phyloP scores from a whole-genome alignment of 192 early-diverging fungal genomes.

The Linnemannia elongata region DNA sequence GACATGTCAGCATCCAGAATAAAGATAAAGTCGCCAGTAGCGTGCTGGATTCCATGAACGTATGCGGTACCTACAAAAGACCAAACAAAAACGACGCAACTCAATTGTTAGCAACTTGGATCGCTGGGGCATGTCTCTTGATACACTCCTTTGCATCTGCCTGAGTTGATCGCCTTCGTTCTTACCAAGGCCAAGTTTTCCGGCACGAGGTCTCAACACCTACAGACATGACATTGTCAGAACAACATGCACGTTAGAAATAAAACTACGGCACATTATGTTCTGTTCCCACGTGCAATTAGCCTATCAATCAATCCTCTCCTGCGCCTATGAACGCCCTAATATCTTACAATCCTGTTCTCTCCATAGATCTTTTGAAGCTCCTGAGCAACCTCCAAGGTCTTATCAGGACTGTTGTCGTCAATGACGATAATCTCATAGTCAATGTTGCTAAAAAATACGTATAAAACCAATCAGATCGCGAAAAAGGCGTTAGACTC shows the following conservation, averaged over 20 bases:
- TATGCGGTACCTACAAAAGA: slow-evolving; percentile 84
- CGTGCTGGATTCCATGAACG: slow-evolving; percentile 92
- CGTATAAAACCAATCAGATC: background rate
- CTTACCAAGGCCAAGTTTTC: slow-evolving; percentile 91
- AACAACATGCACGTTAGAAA: background rate
- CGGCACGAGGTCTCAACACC: slow-evolving; percentile 92
- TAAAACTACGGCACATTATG: background rate
- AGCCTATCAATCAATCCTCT: too few species aligned
- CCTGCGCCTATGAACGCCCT: too few species aligned
- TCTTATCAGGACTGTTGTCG: slow-evolving; percentile 96
- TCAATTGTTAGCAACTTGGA: background rate
- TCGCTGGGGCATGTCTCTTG: background rate
- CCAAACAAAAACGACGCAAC: background rate
- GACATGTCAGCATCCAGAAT: slow-evolving; percentile 99
- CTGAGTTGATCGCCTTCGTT: background rate
- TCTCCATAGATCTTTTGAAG: slow-evolving; percentile 89
- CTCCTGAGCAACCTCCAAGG: slow-evolving; percentile 93
- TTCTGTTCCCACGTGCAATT: too few species aligned
- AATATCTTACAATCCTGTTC: slow-evolving; percentile 80
- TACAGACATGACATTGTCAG: slow-evolving; percentile 23
- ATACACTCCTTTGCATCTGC: background rate
- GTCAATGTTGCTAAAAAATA: slow-evolving; percentile 76
- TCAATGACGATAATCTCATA: slow-evolving; percentile 99
- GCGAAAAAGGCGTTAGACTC: background rate
- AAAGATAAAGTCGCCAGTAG: slow-evolving; percentile 95